phyloP scores from a whole-genome alignment of 805 yeast species.

The Yamadazyma kitorensis region DNA sequence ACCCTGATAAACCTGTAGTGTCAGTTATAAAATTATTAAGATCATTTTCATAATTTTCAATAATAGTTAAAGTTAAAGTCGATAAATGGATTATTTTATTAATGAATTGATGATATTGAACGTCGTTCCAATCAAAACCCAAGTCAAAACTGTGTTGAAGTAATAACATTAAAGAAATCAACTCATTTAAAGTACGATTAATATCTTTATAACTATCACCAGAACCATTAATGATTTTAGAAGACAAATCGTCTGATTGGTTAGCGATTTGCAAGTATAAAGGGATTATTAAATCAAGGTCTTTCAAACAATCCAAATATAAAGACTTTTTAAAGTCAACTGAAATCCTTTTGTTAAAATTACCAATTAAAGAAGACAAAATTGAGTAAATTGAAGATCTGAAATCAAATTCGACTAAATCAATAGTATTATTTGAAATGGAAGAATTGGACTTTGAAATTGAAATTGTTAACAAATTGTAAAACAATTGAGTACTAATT shows the following conservation, averaged over 20 bases:
- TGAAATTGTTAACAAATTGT: conserved; percentile 16
- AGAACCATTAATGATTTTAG: conserved; percentile 6
- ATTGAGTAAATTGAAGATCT: conserved; percentile 28
- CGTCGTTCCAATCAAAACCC: conserved; percentile 15
- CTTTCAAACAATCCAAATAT: conserved; percentile 17
- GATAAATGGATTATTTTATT: conserved; percentile 24
- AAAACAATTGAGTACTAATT: conserved; percentile 17
- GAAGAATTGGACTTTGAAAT: conserved; percentile 2
- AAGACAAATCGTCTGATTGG: conserved; percentile 2
- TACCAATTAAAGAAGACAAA: conserved; percentile 22
- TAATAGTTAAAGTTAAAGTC: conserved; percentile 38
- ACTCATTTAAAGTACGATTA: conserved; percentile 8
- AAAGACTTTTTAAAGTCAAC: conserved; percentile 15
- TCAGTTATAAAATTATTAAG: conserved; percentile 69
- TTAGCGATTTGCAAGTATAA: conserved; percentile 9
- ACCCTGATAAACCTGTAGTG: conserved; percentile 66
- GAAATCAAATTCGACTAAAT: conserved; percentile 11
- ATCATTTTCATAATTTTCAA: conserved; percentile 55
- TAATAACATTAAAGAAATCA: conserved; percentile 9
- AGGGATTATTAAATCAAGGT: conserved; percentile 17
- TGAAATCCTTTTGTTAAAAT: conserved; percentile 24
- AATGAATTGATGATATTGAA: conserved; percentile 15
- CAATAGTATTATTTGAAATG: conserved; percentile 2
- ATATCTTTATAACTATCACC: conserved; percentile 13
- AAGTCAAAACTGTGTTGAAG: conserved; percentile 24